phyloP scores from a whole-genome alignment of 305 asterid species.

The Fraxinus floribunda region DNA sequence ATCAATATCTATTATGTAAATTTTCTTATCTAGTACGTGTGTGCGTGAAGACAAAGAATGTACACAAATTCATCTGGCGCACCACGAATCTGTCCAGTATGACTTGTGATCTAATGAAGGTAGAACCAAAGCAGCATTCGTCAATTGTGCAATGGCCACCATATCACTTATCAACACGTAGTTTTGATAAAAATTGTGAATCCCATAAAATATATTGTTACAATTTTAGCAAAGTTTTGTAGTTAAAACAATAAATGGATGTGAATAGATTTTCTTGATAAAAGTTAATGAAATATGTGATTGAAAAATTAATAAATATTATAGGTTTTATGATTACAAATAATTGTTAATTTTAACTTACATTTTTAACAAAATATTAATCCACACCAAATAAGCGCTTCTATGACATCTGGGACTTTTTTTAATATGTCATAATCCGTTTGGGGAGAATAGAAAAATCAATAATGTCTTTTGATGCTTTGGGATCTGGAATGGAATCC shows the following conservation, averaged over 20 bases:
- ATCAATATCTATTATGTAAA: background rate
- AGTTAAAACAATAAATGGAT: background rate
- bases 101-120: constrained; percentile 86
- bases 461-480: background rate
- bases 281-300: no score
- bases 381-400: background rate
- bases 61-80: background rate
- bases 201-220: background rate
- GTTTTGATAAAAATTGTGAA: background rate
- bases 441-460: background rate
- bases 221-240: background rate
- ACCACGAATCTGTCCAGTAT: constrained; percentile 93
- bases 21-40: background rate
- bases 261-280: background rate
- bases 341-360: no score
- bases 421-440: background rate
- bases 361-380: no score
- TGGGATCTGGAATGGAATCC: background rate
- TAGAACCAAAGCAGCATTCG: constrained; percentile 82
- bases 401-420: background rate
- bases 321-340: no score
- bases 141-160: constrained; percentile 84
- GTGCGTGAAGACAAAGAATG: background rate
- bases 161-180: constrained; percentile 76
- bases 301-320: background rate